These are phyloP conservation scores for Punica granatum DNA, from an alignment of 345 rosid genomes.

Conservation along the genomic window DNA sequence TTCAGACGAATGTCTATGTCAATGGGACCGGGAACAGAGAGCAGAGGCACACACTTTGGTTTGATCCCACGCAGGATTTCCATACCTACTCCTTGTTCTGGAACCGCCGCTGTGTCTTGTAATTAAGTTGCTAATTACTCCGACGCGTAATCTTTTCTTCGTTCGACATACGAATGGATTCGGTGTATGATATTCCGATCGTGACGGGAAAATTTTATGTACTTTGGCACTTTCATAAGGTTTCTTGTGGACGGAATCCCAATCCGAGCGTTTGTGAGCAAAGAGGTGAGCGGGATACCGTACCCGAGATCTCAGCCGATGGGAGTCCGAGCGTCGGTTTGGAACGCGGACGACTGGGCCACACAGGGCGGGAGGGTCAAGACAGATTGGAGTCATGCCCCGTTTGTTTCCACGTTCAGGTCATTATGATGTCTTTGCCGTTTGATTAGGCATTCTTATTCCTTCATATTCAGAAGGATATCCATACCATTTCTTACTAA, in stretches of 20 bases:
- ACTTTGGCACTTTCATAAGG: constrained; percentile 8
- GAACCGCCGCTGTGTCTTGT: constrained; percentile 14
- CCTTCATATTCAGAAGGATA: no score
- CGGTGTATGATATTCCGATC: background rate
- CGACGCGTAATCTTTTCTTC: background rate
- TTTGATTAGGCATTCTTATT: no score
- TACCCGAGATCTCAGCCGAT: constrained; percentile 31
- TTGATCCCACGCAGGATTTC: constrained; percentile 14
- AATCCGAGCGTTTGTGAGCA: constrained; percentile 22
- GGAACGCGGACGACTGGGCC: constrained; percentile 49
- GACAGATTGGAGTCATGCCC: constrained; percentile 37
- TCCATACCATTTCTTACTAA: no score
- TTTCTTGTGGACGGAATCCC: constrained; percentile 37
- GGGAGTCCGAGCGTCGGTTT: constrained; percentile 35
- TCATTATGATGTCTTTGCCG: background rate
- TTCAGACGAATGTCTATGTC: constrained; percentile 17
- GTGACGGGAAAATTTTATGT: no score
- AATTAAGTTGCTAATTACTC: constrained; percentile 4
- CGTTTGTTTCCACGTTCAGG: constrained; percentile 10
- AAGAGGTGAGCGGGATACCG: constrained; percentile 31
- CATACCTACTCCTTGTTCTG: constrained; percentile 19
- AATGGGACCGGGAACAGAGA: constrained; percentile 19
- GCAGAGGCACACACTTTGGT: constrained; percentile 19
- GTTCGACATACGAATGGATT: no score
- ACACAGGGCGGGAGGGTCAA: constrained; percentile 37